These are phyloP conservation scores for Catharanthus roseus DNA, from an alignment of 257 asterid genomes.

Conservation along the genomic window DNA sequence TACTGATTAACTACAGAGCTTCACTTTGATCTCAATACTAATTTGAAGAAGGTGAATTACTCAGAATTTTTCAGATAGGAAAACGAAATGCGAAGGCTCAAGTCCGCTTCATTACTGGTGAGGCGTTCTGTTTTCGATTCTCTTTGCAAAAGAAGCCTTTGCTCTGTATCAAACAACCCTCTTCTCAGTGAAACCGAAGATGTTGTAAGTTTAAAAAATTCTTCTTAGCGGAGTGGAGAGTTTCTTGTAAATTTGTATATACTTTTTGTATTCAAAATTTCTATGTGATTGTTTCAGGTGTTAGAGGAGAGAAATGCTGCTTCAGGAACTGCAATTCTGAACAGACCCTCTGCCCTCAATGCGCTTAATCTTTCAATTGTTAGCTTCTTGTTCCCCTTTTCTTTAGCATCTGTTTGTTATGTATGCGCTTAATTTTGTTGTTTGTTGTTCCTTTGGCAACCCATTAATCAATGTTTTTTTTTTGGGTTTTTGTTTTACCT, in stretches of 20 bases:
- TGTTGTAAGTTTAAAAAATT: constrained; percentile 35
- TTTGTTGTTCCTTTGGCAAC: constrained; percentile 1
- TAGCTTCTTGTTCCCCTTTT: constrained; percentile 12
- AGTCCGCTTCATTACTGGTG: constrained; percentile 29
- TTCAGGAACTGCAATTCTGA: constrained; percentile 85
- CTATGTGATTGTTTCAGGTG: constrained; percentile 46
- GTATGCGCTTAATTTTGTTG: background rate
- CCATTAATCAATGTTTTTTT: background rate
- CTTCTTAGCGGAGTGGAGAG: background rate
- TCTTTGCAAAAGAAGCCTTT: constrained; percentile 29
- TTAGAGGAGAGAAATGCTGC: constrained; percentile 64
- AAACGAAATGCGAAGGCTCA: constrained; percentile 37
- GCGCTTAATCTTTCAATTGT: constrained; percentile 72
- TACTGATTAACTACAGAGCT: background rate
- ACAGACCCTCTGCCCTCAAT: constrained; percentile 74
- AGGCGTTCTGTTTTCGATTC: constrained; percentile 30
- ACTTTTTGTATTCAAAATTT: background rate
- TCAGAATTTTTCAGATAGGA: background rate
- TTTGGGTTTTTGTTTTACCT: background rate
- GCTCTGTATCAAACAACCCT: constrained; percentile 37
- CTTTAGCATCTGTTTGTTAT: too few species aligned
- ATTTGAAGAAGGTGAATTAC: background rate
- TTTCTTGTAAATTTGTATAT: background rate
- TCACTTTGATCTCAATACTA: background rate
- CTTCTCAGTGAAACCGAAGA: constrained; percentile 40